Conservation (phyloP, 2,329 filamentous ascomycete genomes). For the Lecanosticta acicola region DNA sequence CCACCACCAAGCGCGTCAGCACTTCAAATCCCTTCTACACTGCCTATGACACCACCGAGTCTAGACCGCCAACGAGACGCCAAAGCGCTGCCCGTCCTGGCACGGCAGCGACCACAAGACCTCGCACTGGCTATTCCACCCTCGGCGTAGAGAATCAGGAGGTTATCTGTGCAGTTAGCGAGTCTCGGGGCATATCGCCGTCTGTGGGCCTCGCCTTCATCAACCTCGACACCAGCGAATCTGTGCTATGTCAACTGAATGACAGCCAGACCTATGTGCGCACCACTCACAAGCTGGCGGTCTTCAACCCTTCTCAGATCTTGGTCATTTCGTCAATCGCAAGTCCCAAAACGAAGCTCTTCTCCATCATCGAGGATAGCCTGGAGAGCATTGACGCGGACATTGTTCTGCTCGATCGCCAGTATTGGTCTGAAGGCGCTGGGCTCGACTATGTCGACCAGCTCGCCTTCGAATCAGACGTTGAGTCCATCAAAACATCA, state of each 20-base stretch:
- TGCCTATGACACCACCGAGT: constrained; percentile 20
- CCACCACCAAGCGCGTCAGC: constrained; percentile 1
- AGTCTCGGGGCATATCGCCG: constrained; percentile 80
- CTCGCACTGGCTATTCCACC: constrained; percentile 53
- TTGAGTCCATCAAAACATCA: constrained; percentile 73
- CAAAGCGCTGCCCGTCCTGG: constrained; percentile 23
- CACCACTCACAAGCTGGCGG: constrained; percentile 77
- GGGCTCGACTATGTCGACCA: constrained; percentile 73
- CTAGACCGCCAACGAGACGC: constrained; percentile 20
- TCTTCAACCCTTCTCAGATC: constrained; percentile 74
- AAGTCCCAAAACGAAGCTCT: constrained; percentile 66
- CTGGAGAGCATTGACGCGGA: constrained; percentile 53
- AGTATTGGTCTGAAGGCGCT: constrained; percentile 73
- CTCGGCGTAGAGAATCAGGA: constrained; percentile 57
- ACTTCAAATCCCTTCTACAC: constrained; percentile 10
- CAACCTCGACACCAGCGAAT: constrained; percentile 79
- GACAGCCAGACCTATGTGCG: constrained; percentile 89
- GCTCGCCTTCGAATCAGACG: constrained; percentile 73
- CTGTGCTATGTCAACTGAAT: constrained; percentile 80
- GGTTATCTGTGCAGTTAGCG: constrained; percentile 81
- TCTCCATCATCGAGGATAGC: constrained; percentile 67
- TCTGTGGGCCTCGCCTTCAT: constrained; percentile 73
- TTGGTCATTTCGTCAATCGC: constrained; percentile 70
- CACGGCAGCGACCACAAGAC: constrained; percentile 38
- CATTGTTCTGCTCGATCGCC: constrained; percentile 64